Conservation (phyloP, 2,329 filamentous ascomycete genomes). For the Ascomycota sp. region DNA sequence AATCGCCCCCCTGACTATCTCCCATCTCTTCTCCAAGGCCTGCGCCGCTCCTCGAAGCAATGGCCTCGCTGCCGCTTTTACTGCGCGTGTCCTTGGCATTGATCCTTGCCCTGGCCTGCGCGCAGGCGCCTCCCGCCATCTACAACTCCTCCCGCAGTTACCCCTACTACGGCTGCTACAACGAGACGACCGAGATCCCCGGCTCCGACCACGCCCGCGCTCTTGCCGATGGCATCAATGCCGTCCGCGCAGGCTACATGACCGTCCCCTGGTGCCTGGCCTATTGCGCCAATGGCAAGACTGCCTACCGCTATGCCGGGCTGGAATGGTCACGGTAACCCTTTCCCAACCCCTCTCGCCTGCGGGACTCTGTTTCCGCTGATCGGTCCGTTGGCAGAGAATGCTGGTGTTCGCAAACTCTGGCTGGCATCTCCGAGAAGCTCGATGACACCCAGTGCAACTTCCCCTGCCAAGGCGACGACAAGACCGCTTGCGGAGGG, state of each 20-base stretch:
- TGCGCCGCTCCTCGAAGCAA: too few species aligned
- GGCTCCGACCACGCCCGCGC: constrained; percentile 22
- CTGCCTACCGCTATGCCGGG: constrained; percentile 26
- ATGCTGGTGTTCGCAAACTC: constrained; percentile 33
- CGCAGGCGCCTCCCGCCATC: constrained; percentile 6
- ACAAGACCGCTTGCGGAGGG: constrained; percentile 29
- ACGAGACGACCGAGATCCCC: constrained; percentile 27
- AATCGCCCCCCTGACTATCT: too few species aligned
- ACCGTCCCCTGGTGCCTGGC: constrained; percentile 27
- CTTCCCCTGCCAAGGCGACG: constrained; percentile 30
- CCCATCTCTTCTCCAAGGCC: too few species aligned
- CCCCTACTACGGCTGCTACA: constrained; percentile 33
- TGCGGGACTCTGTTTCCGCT: background rate
- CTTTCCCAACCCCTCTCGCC: background rate
- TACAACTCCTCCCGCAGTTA: constrained; percentile 18
- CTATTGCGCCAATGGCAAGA: constrained; percentile 22
- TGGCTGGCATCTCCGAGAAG: constrained; percentile 23
- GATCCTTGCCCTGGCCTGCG: constrained; percentile 3
- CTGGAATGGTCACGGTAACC: constrained; percentile 28
- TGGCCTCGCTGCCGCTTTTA: constrained; percentile 2
- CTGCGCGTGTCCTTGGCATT: constrained; percentile 1
- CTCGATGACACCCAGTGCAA: constrained; percentile 26
- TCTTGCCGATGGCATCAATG: constrained; percentile 19
- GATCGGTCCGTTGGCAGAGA: constrained; percentile 16
- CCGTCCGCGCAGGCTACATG: constrained; percentile 22